Conservation (phyloP, 805 yeast species). For the Candida anglica region DNA sequence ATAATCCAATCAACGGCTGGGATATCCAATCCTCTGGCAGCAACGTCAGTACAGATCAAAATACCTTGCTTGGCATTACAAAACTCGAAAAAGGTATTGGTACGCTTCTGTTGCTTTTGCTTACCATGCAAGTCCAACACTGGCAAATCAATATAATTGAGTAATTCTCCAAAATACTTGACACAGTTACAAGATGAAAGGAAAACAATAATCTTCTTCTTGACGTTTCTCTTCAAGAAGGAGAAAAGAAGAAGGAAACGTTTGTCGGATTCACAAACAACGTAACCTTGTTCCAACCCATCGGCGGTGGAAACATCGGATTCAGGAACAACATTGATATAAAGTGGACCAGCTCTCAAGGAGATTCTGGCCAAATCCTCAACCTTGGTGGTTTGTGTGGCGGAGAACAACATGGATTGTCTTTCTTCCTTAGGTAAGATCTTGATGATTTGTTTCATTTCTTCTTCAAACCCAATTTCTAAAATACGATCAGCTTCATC, state of each 20-base stretch:
- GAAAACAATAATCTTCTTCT: conserved; percentile 91
- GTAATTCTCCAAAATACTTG: conserved; percentile 89
- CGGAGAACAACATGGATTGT: conserved; percentile 97
- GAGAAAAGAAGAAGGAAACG: conserved; percentile 87
- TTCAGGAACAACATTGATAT: conserved; percentile 87
- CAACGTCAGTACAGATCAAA: conserved; percentile 94
- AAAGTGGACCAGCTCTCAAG: conserved; percentile 85
- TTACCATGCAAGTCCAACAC: conserved; percentile 96
- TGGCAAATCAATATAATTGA: conserved; percentile 95
- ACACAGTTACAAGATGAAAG: conserved; percentile 96
- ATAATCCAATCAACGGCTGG: conserved; percentile 99
- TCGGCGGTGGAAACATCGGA: conserved; percentile 88
- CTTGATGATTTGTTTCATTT: conserved; percentile 94
- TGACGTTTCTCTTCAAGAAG: conserved; percentile 86
- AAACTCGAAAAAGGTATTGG: conserved; percentile 96
- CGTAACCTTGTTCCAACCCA: conserved; percentile 97
- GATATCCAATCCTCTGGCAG: conserved; percentile 98
- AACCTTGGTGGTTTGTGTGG: conserved; percentile 98
- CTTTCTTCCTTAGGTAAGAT: conserved; percentile 90
- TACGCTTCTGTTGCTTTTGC: conserved; percentile 97
- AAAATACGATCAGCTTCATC: conserved; percentile 98
- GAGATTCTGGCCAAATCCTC: conserved; percentile 98
- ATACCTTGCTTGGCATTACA: conserved; percentile 96
- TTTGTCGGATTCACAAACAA: conserved; percentile 94
- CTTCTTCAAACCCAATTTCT: conserved; percentile 98